Percentiles rank a stretch among this genome's conserved stretches.
Evolutionary conservation across 2,329 filamentous ascomycete genomes (phyloP).

Genomic region (Epichloe coenophiala): DNA sequence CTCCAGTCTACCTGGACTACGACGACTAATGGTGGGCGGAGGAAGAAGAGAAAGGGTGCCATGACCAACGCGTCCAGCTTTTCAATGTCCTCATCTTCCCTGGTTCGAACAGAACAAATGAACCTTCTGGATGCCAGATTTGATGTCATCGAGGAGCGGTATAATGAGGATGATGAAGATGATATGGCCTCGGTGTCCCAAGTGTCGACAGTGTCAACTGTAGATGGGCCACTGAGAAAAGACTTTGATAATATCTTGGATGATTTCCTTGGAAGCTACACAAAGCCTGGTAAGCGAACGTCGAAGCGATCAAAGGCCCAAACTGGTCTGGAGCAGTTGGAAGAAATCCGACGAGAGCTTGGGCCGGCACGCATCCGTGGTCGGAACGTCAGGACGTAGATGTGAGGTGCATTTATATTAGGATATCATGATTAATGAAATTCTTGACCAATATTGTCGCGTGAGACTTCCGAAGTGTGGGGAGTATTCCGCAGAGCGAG

Average conservation of each 20-base stretch:
- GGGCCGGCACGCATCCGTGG: slow-evolving; percentile 56
- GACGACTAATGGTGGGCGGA: slow-evolving; percentile 64
- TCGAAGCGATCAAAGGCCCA: slow-evolving; percentile 72
- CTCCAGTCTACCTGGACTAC: slow-evolving; percentile 60
- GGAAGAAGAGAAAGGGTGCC: slow-evolving; percentile 92
- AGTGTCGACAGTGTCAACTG: slow-evolving; percentile 50
- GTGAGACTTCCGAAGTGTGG: neutral
- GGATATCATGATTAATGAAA: slow-evolving; percentile 3
- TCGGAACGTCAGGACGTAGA: slow-evolving; percentile 6
- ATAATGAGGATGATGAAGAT: slow-evolving; percentile 36
- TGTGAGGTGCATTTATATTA: neutral
- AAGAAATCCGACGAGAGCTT: slow-evolving; percentile 71
- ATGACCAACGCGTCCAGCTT: slow-evolving; percentile 77
- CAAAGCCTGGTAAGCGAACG: slow-evolving; percentile 56
- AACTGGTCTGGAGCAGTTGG: slow-evolving; percentile 75
- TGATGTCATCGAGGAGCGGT: slow-evolving; percentile 78
- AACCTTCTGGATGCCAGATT: slow-evolving; percentile 79
- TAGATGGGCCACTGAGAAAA: slow-evolving; percentile 51
- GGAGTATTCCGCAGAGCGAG: too few species aligned
- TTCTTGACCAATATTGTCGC: neutral
- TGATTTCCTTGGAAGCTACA: slow-evolving; percentile 71
- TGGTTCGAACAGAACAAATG: slow-evolving; percentile 78
- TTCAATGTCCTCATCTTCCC: slow-evolving; percentile 81
- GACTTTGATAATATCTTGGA: slow-evolving; percentile 90
- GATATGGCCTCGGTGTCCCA: slow-evolving; percentile 44